Evolutionary conservation across 2,329 filamentous ascomycete species (phyloP).

Genomic region (Stagonosporopsis rhizophila): DNA sequence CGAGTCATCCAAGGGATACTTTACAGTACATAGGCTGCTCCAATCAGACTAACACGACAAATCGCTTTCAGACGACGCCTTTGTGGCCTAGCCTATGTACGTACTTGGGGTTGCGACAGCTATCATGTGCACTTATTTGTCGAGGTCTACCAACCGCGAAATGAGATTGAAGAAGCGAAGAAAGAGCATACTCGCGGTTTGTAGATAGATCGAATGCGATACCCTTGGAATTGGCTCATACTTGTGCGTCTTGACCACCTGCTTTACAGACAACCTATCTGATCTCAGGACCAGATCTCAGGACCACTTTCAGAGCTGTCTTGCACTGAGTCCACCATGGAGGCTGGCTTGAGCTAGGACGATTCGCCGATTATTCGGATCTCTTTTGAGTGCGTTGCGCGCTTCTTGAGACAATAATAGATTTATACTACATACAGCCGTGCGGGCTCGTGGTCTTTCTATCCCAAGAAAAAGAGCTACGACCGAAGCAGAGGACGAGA

Average conservation of each 20-base stretch:
- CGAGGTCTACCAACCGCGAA: neutral
- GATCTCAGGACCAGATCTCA: neutral
- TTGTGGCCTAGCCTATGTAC: neutral
- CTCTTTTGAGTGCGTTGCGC: neutral
- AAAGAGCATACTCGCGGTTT: too few relatives aligned
- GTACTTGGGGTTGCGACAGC: neutral
- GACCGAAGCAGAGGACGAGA: too few relatives aligned
- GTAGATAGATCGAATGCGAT: neutral
- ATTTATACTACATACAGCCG: neutral
- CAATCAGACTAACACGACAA: neutral
- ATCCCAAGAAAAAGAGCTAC: too few relatives aligned
- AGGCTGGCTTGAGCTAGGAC: neutral
- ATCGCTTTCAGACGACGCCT: neutral
- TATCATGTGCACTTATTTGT: neutral
- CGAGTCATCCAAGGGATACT: neutral
- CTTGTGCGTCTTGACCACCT: neutral
- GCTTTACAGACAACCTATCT: neutral
- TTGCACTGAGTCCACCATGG: neutral
- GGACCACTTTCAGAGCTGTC: neutral
- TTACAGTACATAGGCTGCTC: neutral
- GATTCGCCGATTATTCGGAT: neutral
- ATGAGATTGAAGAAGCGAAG: too few relatives aligned
- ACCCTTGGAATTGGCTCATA: neutral
- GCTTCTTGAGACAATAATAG: neutral
- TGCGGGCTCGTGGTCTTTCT: neutral